Base-by-base conservation (phyloP, 371 early-diverging fungal species). In the Basidiobolus meristosporus region DNA sequence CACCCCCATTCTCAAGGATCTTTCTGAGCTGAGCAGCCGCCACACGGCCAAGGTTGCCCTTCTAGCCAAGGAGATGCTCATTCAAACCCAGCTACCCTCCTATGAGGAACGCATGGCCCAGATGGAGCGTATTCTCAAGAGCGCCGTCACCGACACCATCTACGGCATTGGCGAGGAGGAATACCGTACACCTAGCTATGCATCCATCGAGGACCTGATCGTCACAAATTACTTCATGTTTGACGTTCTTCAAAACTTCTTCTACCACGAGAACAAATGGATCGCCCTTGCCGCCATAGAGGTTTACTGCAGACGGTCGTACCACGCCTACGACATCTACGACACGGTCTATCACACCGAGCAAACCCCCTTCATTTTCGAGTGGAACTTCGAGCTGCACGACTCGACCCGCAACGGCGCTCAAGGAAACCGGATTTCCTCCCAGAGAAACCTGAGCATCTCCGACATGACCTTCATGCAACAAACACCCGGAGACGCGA, bases 291-390 rank as follows among this genome's bases (percentile, higher is more conserved):
- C 87, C 10, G 91, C 98, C 15, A 62, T 93, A 17, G 90, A 93
- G 68, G 87, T 89, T 15, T 97, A 97, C 63, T 82, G 87, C 42
- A 79, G 90, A 43, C 90, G 86, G 42, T 79, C 92, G 6, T 90
- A 92, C 78, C 90, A 93, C 56, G 90, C 91, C 28, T 93, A 91
- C 68, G 77, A 85, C 56, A 73, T 86, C 33, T 54, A 80, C 44
- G 81, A 81, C 45, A 70, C 82, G 43, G 77, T 77, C 52, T 83
- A 85, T 54, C 62, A 70, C 46, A 63, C 77, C 31, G 78, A 79
- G 36, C 50, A 62, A 34, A 44, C 36, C 23, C 82, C 83, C 28
- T 72, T 75, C 45, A 60, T 77, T 42, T 57, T 85, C 44, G 71
- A 76, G 40, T 85, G 86, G 86, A 72, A 78, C 43, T 85, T 85